A percentile compares a stretch with the other conserved stretches of the same genome.
These are phyloP conservation scores for Magnusiomyces suaveolens DNA, from an alignment of 1,139 yeast species.

Conservation along the genomic window DNA sequence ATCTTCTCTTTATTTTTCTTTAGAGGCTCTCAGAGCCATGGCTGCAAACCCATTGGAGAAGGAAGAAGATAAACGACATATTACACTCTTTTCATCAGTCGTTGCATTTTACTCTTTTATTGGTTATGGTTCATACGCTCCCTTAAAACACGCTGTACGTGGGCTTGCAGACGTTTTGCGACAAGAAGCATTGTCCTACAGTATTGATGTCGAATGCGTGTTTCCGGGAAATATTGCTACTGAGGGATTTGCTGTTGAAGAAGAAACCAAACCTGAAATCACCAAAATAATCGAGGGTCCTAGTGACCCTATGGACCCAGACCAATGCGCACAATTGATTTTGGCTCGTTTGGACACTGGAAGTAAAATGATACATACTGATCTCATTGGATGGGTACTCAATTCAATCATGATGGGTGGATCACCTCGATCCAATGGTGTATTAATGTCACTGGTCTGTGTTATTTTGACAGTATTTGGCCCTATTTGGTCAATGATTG, in stretches of 20 bases:
- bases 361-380: slow-evolving; percentile 69
- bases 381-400: slow-evolving; percentile 74
- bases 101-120: slow-evolving; percentile 79
- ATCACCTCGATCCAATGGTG: slow-evolving; percentile 53
- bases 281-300: slow-evolving; percentile 81
- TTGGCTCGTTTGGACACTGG: slow-evolving; percentile 53
- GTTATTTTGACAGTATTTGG: slow-evolving; percentile 49
- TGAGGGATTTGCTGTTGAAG: slow-evolving; percentile 80
- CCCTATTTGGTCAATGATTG: slow-evolving; percentile 50
- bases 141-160: slow-evolving; percentile 73
- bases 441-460: slow-evolving; percentile 33
- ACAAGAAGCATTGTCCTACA: slow-evolving; percentile 67
- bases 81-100: slow-evolving; percentile 71
- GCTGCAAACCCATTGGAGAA: slow-evolving; percentile 18
- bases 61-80: slow-evolving; percentile 37
- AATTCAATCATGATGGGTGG: slow-evolving; percentile 61
- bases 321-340: slow-evolving; percentile 54
- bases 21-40: slow-evolving; percentile 45
- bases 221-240: slow-evolving; percentile 86
- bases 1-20: slow-evolving; percentile 64
- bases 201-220: slow-evolving; percentile 45
- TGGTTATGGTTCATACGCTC: slow-evolving; percentile 87
- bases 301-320: slow-evolving; percentile 59
- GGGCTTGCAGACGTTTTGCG: slow-evolving; percentile 66
- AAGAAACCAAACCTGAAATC: slow-evolving; percentile 74